Percentiles rank a stretch among this genome's conserved stretches.
Conservation (phyloP, 2,329 filamentous ascomycete species). For the Exophiala sp. region DNA sequence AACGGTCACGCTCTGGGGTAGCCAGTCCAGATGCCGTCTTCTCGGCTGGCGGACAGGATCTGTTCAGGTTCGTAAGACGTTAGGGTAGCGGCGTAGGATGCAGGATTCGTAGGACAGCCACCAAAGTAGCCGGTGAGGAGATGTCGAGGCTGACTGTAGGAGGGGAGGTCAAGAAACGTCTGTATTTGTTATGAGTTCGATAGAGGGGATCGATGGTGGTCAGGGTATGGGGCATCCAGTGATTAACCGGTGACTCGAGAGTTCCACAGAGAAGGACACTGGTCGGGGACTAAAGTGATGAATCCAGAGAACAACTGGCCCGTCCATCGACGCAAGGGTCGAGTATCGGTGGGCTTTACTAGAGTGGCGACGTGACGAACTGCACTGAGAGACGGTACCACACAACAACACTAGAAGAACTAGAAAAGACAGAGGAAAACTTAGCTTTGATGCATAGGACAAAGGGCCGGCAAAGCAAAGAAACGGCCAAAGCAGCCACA, state of each 20-base stretch:
- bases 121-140: background rate
- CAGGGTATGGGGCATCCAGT: background rate
- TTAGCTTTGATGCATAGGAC: too few species aligned
- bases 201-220: constrained; percentile 1
- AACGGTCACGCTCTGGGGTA: background rate
- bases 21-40: constrained; percentile 3
- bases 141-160: background rate
- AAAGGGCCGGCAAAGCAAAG: background rate
- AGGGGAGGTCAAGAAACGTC: background rate
- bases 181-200: background rate
- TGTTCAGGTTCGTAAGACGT: background rate
- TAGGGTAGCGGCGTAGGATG: constrained; percentile 2
- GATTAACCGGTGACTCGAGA: constrained; percentile 2
- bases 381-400: too few species aligned
- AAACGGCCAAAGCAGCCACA: background rate
- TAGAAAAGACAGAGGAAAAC: too few species aligned
- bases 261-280: background rate
- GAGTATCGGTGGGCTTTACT: background rate
- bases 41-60: background rate
- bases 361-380: background rate
- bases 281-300: constrained; percentile 2
- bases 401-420: too few species aligned
- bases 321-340: background rate
- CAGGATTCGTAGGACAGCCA: constrained; percentile 4
- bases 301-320: background rate